phyloP scores from a whole-genome alignment of 2,329 filamentous ascomycete species.

The Aspergillus sp. region DNA sequence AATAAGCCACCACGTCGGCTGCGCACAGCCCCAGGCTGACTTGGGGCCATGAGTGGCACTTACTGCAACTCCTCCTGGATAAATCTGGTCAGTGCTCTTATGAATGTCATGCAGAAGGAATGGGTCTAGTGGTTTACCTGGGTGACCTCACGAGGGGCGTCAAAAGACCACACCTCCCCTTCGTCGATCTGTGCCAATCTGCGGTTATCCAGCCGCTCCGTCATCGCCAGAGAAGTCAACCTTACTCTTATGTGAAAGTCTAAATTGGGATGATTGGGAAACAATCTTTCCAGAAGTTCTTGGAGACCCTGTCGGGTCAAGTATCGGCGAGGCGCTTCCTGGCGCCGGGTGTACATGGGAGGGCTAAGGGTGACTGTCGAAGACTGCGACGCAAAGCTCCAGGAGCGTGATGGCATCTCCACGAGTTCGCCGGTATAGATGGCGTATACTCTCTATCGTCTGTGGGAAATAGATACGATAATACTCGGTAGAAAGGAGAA shows the following conservation, averaged over 20 bases:
- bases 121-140: constrained; percentile 10
- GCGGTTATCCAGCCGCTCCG: background rate
- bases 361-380: constrained; percentile 1
- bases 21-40: constrained; percentile 13
- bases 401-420: background rate
- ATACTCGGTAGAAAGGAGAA: too few species aligned
- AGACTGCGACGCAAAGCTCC: constrained; percentile 5
- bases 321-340: constrained; percentile 15
- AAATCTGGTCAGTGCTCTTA: constrained; percentile 4
- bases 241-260: constrained; percentile 22
- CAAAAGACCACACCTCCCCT: constrained; percentile 18
- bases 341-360: constrained; percentile 6
- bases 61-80: constrained; percentile 16
- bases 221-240: background rate
- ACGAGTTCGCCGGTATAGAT: background rate
- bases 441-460: too few species aligned
- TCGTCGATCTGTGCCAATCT: background rate
- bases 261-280: constrained; percentile 17
- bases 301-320: constrained; percentile 17
- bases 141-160: constrained; percentile 19
- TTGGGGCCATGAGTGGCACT: constrained; percentile 5
- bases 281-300: constrained; percentile 17
- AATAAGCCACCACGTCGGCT: constrained; percentile 2
- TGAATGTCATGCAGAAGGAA: background rate
- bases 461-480: too few species aligned